A percentile compares a stretch with the other conserved stretches of the same genome.
phyloP scores from a whole-genome alignment of 1,284 basidiomycete genomes.

The Trametes sp. region DNA sequence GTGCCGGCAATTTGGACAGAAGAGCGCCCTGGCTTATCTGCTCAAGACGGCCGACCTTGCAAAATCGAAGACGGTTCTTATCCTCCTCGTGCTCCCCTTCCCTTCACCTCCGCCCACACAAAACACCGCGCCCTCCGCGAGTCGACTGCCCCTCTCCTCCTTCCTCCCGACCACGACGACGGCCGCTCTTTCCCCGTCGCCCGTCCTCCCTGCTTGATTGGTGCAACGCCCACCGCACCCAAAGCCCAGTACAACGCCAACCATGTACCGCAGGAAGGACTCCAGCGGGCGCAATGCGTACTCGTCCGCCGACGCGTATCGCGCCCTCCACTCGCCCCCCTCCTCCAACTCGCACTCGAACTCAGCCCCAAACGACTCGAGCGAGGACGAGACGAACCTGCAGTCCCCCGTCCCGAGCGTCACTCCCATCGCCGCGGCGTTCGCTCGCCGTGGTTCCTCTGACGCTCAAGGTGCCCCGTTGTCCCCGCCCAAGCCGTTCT shows the following conservation, averaged over 20 bases:
- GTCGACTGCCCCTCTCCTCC: constrained; percentile 8
- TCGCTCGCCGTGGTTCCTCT: constrained; percentile 25
- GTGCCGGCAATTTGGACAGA: neutral
- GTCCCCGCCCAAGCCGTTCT: constrained; percentile 35
- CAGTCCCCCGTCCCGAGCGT: constrained; percentile 21
- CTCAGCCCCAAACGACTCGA: constrained; percentile 28
- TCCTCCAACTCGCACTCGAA: constrained; percentile 30
- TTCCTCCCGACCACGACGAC: constrained; percentile 11
- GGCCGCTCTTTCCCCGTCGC: constrained; percentile 1
- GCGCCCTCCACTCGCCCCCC: constrained; percentile 34
- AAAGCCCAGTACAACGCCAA: neutral
- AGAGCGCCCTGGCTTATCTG: constrained; percentile 21
- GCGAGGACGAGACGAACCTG: constrained; percentile 38
- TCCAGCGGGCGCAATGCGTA: constrained; percentile 32
- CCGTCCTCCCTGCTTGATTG: neutral
- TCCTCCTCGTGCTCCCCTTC: constrained; percentile 28
- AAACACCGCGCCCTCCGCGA: constrained; percentile 15
- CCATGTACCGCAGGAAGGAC: constrained; percentile 40
- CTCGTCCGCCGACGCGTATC: constrained; percentile 42
- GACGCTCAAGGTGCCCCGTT: constrained; percentile 21
- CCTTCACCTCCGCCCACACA: constrained; percentile 25
- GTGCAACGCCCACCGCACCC: neutral
- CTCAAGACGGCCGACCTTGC: constrained; percentile 7
- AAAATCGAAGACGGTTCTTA: constrained; percentile 13
- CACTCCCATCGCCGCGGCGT: constrained; percentile 32